A percentile compares a stretch with the other conserved stretches of the same genome.
phyloP scores from a whole-genome alignment of 352 stramenopile species.

The Aphanomyces stellatus region DNA sequence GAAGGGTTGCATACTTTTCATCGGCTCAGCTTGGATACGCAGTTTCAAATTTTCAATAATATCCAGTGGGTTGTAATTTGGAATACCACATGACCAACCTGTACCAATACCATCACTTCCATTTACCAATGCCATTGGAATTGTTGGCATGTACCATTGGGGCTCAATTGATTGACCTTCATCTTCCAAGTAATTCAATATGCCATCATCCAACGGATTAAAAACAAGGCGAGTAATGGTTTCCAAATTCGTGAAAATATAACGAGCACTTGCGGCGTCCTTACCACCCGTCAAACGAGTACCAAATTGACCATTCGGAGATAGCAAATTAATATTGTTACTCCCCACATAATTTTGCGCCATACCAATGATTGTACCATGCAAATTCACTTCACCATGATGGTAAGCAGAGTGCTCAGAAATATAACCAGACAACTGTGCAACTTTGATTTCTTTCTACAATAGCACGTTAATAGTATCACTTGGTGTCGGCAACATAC shows the following conservation, averaged over 20 bases:
- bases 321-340: constrained; percentile 97
- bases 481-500: constrained; percentile 28
- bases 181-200: constrained; percentile 88
- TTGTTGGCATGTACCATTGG: constrained; percentile 92
- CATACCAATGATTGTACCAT: constrained; percentile 96
- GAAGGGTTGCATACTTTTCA: constrained; percentile 74
- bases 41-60: constrained; percentile 73
- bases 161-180: constrained; percentile 90
- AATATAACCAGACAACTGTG: constrained; percentile 94
- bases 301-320: constrained; percentile 96
- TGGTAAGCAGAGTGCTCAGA: constrained; percentile 98
- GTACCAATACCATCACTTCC: constrained; percentile 96
- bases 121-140: constrained; percentile 97
- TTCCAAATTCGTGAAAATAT: constrained; percentile 92
- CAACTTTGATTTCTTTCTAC: constrained; percentile 82
- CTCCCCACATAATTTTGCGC: constrained; percentile 98
- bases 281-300: constrained; percentile 95
- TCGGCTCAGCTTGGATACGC: constrained; percentile 50
- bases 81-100: constrained; percentile 89
- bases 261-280: constrained; percentile 90
- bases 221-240: constrained; percentile 78
- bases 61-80: constrained; percentile 89
- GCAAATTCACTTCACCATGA: constrained; percentile 93
- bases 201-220: constrained; percentile 83
- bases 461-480: not conserved